Conservation (phyloP, 2,329 filamentous ascomycete species). For the Curvularia sp. region DNA sequence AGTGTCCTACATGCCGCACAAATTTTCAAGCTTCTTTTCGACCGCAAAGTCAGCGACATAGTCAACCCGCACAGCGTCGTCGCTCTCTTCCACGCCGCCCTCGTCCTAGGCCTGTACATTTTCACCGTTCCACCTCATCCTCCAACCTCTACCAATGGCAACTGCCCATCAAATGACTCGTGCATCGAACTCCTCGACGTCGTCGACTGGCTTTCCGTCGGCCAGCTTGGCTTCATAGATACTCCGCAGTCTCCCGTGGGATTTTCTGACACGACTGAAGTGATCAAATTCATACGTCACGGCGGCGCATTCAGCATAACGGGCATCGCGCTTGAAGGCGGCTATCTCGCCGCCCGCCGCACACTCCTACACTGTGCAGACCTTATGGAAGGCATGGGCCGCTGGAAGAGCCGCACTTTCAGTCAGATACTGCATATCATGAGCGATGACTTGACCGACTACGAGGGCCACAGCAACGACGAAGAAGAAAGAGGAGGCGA, state of each 20-base stretch:
- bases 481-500: slow-evolving; percentile 11
- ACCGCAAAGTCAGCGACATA: slow-evolving; percentile 61
- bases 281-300: slow-evolving; percentile 57
- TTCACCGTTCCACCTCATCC: slow-evolving; percentile 53
- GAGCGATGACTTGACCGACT: slow-evolving; percentile 59
- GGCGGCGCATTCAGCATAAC: slow-evolving; percentile 59
- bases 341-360: slow-evolving; percentile 60
- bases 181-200: slow-evolving; percentile 59
- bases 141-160: slow-evolving; percentile 21
- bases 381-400: slow-evolving; percentile 61
- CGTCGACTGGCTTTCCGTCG: slow-evolving; percentile 59
- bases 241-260: slow-evolving; percentile 23
- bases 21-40: slow-evolving; percentile 60
- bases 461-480: slow-evolving; percentile 26
- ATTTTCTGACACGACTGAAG: slow-evolving; percentile 44
- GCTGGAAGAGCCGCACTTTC: slow-evolving; percentile 60
- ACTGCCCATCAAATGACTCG: slow-evolving; percentile 40
- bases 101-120: slow-evolving; percentile 61
- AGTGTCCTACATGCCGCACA: slow-evolving; percentile 62
- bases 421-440: slow-evolving; percentile 63
- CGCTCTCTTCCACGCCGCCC: slow-evolving; percentile 60
- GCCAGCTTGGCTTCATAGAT: slow-evolving; percentile 56
- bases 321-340: slow-evolving; percentile 58
- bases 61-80: slow-evolving; percentile 60
- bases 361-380: slow-evolving; percentile 61